Evolutionary conservation across 2,329 filamentous ascomycete species (phyloP), one percentile per base, ranked within the genome.

Genomic region (Hymenoscyphus infarciens): DNA sequence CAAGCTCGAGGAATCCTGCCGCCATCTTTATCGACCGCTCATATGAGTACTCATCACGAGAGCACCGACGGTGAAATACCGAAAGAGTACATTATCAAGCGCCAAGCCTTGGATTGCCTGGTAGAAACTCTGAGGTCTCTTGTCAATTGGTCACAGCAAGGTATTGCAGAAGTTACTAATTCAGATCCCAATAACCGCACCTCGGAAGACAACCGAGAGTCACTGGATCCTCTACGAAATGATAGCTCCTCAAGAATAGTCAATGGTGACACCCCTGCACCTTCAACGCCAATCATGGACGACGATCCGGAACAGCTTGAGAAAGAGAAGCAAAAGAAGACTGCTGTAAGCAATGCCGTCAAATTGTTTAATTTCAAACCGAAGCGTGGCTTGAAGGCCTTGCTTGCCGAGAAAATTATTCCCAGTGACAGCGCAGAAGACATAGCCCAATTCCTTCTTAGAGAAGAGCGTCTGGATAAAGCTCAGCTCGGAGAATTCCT

Each of bases 351-450:
- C 59, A 95, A 96, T 70, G 94, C 90, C 1, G 89, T 97, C 61
- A 87, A 88, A 57, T 89, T 92, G 66, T 99, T 99, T 82, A 99
- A 99, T 75, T 97, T 94, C 81, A 99, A 99, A 75, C 92, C 96
- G 0, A 99, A 99, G 76, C 87, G 90, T 63, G 96, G 95, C 5
- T 85, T 99, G 73, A 97, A 97, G 74, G 78, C 89, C 16, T 78
- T 99, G 19, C 74, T 98, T 13, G 83, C 90, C 29, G 90, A 96
- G 66, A 91, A 92, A 0, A 97, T 99, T 74, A 97, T 99, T 63
- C 78, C 84, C 1, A 94, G 89, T 61, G 85, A 93, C 60, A 84
- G 81, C 6, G 89, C 95, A 0, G 81, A 88, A 63, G 92, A 97
- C 67, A 91, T 99, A 71, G 95, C 93, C 16, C 81, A 77, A 19